Conservation (phyloP, 176 grass and related monocot genomes). For the Tillandsia fasciculata region DNA sequence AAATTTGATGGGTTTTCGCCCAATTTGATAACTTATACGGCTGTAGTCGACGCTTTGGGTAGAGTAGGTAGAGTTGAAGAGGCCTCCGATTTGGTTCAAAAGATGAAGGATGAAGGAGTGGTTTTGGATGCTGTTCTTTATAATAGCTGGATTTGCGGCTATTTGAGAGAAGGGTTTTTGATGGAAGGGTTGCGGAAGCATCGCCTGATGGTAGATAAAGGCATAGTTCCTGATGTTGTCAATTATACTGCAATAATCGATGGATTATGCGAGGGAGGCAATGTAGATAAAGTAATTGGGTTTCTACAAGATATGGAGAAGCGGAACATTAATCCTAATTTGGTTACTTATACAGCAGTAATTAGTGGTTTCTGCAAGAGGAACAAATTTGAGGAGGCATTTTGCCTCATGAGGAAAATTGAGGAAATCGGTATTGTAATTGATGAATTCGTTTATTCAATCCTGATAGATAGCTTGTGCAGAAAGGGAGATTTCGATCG, state of each 20-base stretch:
- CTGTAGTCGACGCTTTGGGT: constrained; percentile 32
- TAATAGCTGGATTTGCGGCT: constrained; percentile 45
- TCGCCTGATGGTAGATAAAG: constrained; percentile 42
- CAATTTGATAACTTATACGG: constrained; percentile 44
- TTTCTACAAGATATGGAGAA: constrained; percentile 51
- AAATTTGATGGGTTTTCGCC: constrained; percentile 33
- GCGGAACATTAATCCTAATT: constrained; percentile 36
- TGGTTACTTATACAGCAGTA: constrained; percentile 64
- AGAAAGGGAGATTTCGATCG: constrained; percentile 42
- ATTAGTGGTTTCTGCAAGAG: constrained; percentile 72
- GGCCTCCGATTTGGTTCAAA: constrained; percentile 24
- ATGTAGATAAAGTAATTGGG: constrained; percentile 61
- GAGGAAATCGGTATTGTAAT: constrained; percentile 42
- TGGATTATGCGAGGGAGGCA: constrained; percentile 63
- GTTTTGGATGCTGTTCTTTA: constrained; percentile 42
- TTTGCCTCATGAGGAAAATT: constrained; percentile 40
- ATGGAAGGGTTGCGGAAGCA: constrained; percentile 54
- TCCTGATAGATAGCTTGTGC: constrained; percentile 57
- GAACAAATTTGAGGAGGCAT: constrained; percentile 52
- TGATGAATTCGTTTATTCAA: constrained; percentile 59
- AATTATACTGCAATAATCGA: constrained; percentile 54
- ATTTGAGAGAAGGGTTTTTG: constrained; percentile 34
- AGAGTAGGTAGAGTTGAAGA: constrained; percentile 39
- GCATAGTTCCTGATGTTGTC: constrained; percentile 42
- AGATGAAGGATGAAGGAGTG: constrained; percentile 42